Evolutionary conservation across 2,329 filamentous ascomycete species (phyloP), one percentile per base, ranked within the genome.

Genomic region (Conoideocrella luteorostrata): DNA sequence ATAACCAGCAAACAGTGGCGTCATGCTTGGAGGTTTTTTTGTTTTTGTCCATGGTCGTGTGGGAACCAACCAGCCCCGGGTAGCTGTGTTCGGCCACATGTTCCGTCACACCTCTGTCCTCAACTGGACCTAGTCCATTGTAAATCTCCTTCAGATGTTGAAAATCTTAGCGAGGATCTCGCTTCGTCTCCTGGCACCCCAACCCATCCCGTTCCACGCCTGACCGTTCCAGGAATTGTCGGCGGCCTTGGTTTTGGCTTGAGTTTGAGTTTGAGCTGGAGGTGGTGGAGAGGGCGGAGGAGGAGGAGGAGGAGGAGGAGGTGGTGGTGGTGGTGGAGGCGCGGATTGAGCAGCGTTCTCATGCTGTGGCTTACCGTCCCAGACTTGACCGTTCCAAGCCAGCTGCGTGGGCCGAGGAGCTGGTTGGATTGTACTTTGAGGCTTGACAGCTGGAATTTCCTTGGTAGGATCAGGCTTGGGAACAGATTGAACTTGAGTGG

Each of bases 151-250:
- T 21, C 20, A 45, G 13, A 20, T 38, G 9, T 21, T 9, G n/a
- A 41, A 32, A 9, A 22, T 17, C 15, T 29, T 29, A n/a, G 18
- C 38, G 1, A 36, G 5, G 1, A 34, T 11, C 24, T 29, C 12
- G 15, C 15, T 40, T 15, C 37, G 13, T 41, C 41, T 47, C 21
- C 23, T 34, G 24, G 45, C 26, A 22, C 12, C 11, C 44, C 44
- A 46, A 17, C 39, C 26, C 18, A 17, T 10, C 7, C 44, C 45
- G 36, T 44, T 44, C 45, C 45, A 47, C 7, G 18, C 32, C 15
- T 47, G 36, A 17, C 45, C 45, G 12, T 28, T 29, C 45, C 45
- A 47, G 7, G 34, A 39, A 9, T 39, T 17, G 22, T 42, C 34
- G 5, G n/a, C n/a, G n/a, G n/a, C n/a, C n/a, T n/a, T n/a, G n/a